Evolutionary conservation across 805 yeast species (phyloP), one percentile per base, ranked within the genome.

Genomic region (Wickerhamomyces subpelliculosus): DNA sequence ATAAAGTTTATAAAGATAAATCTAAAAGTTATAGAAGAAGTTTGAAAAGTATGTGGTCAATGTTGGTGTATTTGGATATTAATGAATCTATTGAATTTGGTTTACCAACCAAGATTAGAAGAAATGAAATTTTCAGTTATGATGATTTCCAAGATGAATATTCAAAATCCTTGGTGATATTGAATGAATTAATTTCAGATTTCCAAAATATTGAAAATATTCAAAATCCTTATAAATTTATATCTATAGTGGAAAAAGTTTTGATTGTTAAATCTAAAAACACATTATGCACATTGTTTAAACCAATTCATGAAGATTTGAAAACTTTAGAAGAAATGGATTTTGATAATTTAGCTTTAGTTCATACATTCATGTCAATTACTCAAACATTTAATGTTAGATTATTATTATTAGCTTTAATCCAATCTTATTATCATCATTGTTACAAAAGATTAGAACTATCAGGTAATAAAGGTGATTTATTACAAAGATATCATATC

Each of bases 1-100:
- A 35, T 28, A 9, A 22, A 8, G 16, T 35, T 14, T 35, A 27
- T n/a, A 5, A 21, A 4, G 14, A 27, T 8, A 20, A 27, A 14
- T 14, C 14, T 26, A 16, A 11, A n/a, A n/a, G 16, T 11, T 23
- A 27, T 18, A 35, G 26, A 35, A 12, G 22, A 27, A 19, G 19
- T 12, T 20, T 35, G 20, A 35, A 35, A 18, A 21, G 27, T 18
- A 8, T 28, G 3, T 35, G 37, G 37, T 27, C 22, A 23, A 16
- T 22, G 25, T 8, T 14, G 5, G 32, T 26, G 10, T 35, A 22
- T 14, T 27, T 17, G 9, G 37, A 35, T 7, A 18, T 29, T 21
- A 14, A 14, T 3, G 37, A 28, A 10, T 20, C 32, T 6, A 22
- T 35, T 11, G 37, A 35, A 28, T n/a, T 35, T 10, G 37, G 37